A percentile compares a stretch with the other conserved stretches of the same genome.
Evolutionary conservation across 352 stramenopile genomes (phyloP).

Genomic region (Elongisporangium anandrum): DNA sequence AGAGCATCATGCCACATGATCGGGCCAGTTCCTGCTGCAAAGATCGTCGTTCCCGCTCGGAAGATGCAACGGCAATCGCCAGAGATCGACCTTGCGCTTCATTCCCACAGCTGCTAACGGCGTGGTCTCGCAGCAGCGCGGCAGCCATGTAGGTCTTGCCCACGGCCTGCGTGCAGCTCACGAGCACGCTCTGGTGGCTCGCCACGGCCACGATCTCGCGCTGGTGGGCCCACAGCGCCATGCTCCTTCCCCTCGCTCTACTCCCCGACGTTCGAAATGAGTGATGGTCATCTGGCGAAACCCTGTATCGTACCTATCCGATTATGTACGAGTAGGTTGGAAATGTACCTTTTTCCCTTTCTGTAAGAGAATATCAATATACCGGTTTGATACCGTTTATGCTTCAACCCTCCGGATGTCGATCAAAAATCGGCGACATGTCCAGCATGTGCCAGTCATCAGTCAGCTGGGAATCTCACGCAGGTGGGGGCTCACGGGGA

Average conservation of each 20-base stretch:
- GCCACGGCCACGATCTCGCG: constrained; percentile 68
- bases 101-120: background rate
- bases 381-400: no score
- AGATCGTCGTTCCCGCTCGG: constrained; percentile 14
- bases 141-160: constrained; percentile 73
- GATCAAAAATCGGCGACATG: no score
- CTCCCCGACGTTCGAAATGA: no score
- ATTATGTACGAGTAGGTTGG: no score
- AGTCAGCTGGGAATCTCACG: no score
- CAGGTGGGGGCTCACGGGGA: background rate
- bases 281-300: no score
- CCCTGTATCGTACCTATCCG: no score
- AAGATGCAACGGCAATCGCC: constrained; percentile 41
- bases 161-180: constrained; percentile 48
- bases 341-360: no score
- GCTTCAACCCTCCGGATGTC: no score
- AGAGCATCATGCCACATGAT: constrained; percentile 30
- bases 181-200: constrained; percentile 46
- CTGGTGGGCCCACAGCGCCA: constrained; percentile 53
- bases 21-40: constrained; percentile 39
- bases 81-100: constrained; percentile 3
- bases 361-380: no score
- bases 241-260: constrained; percentile 2
- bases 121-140: constrained; percentile 40
- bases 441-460: no score